These are phyloP conservation scores for Rhizophora apiculata DNA, from an alignment of 345 rosid species.

Conservation along the genomic window DNA sequence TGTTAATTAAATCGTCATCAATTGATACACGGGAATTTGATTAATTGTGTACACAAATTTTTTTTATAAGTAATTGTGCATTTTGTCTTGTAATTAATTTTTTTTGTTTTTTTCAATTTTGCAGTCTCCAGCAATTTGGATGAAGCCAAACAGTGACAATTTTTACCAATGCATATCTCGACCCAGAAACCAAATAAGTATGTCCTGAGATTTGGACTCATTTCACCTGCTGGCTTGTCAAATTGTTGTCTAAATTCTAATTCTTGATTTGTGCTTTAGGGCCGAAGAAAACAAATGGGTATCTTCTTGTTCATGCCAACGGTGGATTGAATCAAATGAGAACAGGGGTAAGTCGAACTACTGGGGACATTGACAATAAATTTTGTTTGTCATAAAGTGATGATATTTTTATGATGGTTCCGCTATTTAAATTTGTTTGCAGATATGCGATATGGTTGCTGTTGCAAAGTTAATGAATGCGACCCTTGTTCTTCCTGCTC, in stretches of 20 bases:
- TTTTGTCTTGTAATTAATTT: not conserved
- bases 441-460: constrained; percentile 99
- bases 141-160: constrained; percentile 69
- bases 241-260: not conserved
- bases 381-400: not conserved
- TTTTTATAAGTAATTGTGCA: too few species aligned
- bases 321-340: constrained; percentile 99
- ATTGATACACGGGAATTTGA: too few species aligned
- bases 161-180: constrained; percentile 61
- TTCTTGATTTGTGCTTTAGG: constrained; percentile 22
- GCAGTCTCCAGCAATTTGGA: constrained; percentile 88
- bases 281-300: constrained; percentile 61
- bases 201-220: constrained; percentile 11
- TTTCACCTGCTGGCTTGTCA: not conserved
- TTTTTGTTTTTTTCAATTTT: constrained; percentile 1
- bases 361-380: not conserved
- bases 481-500: constrained; percentile 90
- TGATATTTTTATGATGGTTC: not conserved
- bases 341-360: constrained; percentile 68
- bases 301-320: constrained; percentile 86
- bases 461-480: constrained; percentile 95
- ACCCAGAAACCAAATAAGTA: constrained; percentile 55
- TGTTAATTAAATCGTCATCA: not conserved
- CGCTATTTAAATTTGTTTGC: constrained; percentile 12
- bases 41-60: too few species aligned